Base-by-base conservation (phyloP, 805 yeast species). In the Kodamaea kaohsiungensis region DNA sequence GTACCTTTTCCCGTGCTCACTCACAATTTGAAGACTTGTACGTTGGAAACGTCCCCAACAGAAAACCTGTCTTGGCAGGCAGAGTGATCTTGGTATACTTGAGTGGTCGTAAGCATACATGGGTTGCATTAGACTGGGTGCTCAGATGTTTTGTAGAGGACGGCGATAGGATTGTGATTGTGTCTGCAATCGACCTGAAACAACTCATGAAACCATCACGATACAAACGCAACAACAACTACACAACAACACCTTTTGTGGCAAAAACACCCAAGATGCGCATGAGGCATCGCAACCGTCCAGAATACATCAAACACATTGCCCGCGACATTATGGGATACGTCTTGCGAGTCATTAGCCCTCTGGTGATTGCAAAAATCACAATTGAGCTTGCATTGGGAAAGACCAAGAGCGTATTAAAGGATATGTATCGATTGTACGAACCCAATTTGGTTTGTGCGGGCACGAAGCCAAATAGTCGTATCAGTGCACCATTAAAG, bases 111-210 rank as follows among this genome's bases (percentile, higher is more conserved):
- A 77, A 73, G 53, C 93, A 88, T 70, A 86, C 95, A 0, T 89
- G 96, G 96, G 90, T 87, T 9, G 85, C 91, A 1, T 67, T 89
- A 25, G 96, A 89, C 66, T 89, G 89, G 86, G 72, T 83, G 6
- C 68, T 88, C 52, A 75, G 75, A 47, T 71, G 76, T 43, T 69
- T 86, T 10, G 67, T 86, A 2, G 83, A 81, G 59, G 73, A 84
- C 60, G 89, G 91, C 7, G 96, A 89, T 66, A 78, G 84, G 12
- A 68, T 89, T 10, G 81, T 88, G 2, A 78, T 89, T 7, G 79
- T 83, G 5, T 78, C 91, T 0, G 73, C 86, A 2, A 76, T 86
- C 18, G 59, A 66, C 46, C 64, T 57, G 39, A 46, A 46, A 40
- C 53, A 46, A 51, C 35, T 56, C 13, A 13, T 48, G 35, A 48